These are phyloP conservation scores for Cladophialophora chaetospira DNA, from an alignment of 2,329 filamentous ascomycete genomes.

Conservation along the genomic window DNA sequence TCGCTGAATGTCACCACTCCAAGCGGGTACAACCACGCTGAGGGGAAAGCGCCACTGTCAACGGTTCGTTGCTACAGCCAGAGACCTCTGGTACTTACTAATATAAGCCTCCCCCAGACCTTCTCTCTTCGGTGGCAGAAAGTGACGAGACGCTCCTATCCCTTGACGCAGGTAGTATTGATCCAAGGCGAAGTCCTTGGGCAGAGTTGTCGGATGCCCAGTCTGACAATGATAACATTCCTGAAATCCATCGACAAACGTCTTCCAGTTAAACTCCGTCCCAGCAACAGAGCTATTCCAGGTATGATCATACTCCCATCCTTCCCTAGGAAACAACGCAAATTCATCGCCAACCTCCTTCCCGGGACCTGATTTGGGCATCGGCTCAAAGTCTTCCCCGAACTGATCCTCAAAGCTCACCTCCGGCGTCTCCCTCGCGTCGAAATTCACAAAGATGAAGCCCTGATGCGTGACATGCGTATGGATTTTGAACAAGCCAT, in stretches of 20 bases:
- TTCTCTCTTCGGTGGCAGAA: slow-evolving; percentile 27
- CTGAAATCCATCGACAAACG: slow-evolving; percentile 30
- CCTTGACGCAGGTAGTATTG: slow-evolving; percentile 29
- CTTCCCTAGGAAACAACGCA: slow-evolving; percentile 50
- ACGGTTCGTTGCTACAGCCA: not conserved
- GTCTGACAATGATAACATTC: slow-evolving; percentile 30
- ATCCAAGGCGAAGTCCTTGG: slow-evolving; percentile 28
- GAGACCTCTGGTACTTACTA: not conserved
- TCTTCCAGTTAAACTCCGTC: slow-evolving; percentile 63
- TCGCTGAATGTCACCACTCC: slow-evolving; percentile 29
- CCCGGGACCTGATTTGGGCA: slow-evolving; percentile 18
- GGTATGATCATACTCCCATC: slow-evolving; percentile 60
- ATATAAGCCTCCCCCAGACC: slow-evolving; percentile 28
- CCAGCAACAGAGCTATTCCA: slow-evolving; percentile 55
- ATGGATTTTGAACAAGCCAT: slow-evolving; percentile 51
- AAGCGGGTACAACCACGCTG: slow-evolving; percentile 28
- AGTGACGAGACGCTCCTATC: slow-evolving; percentile 27
- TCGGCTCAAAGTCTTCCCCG: slow-evolving; percentile 49
- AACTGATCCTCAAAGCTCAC: slow-evolving; percentile 58
- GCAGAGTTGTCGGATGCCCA: slow-evolving; percentile 28
- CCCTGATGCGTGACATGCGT: slow-evolving; percentile 27
- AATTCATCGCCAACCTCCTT: slow-evolving; percentile 39
- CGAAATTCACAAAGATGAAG: slow-evolving; percentile 63
- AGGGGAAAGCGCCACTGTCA: not conserved
- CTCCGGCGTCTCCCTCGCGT: slow-evolving; percentile 49